Evolutionary conservation across 371 early-diverging fungal genomes (phyloP).

Genomic region (Syncephalis fuscata): DNA sequence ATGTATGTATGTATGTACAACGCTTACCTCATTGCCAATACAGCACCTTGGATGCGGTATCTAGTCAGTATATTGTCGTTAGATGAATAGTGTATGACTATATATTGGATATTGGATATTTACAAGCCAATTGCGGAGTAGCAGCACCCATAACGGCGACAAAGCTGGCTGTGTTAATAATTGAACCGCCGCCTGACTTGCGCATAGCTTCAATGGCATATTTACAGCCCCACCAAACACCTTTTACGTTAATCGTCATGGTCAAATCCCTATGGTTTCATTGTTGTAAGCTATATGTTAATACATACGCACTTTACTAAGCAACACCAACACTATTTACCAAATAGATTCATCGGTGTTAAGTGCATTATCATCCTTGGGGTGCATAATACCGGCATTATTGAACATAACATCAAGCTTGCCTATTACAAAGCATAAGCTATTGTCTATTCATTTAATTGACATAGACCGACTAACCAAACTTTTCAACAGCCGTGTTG

Average conservation of each 20-base stretch:
- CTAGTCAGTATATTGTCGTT: slow-evolving; percentile 14
- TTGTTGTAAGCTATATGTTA: background rate
- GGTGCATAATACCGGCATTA: slow-evolving; percentile 86
- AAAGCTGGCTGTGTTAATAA: slow-evolving; percentile 79
- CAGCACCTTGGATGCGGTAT: slow-evolving; percentile 81
- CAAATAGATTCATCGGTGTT: slow-evolving; percentile 65
- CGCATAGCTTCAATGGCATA: slow-evolving; percentile 68
- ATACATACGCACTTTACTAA: background rate
- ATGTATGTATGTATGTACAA: too few species aligned
- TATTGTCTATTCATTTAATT: background rate
- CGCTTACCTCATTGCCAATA: slow-evolving; percentile 61
- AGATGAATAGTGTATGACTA: slow-evolving; percentile 1
- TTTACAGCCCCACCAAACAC: slow-evolving; percentile 84
- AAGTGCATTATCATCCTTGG: slow-evolving; percentile 63
- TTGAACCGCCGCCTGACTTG: slow-evolving; percentile 49
- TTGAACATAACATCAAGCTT: slow-evolving; percentile 72
- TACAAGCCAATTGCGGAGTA: slow-evolving; percentile 79
- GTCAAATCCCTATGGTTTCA: slow-evolving; percentile 32
- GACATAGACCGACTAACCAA: slow-evolving; percentile 24
- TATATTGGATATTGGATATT: slow-evolving; percentile 7
- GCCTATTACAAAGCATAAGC: slow-evolving; percentile 15
- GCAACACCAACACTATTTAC: slow-evolving; percentile 21
- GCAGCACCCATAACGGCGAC: slow-evolving; percentile 73
- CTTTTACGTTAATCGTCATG: slow-evolving; percentile 77
- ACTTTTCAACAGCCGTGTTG: slow-evolving; percentile 41